Conservation (phyloP, 2,329 filamentous ascomycete species). For the Diaporthe australafricana region DNA sequence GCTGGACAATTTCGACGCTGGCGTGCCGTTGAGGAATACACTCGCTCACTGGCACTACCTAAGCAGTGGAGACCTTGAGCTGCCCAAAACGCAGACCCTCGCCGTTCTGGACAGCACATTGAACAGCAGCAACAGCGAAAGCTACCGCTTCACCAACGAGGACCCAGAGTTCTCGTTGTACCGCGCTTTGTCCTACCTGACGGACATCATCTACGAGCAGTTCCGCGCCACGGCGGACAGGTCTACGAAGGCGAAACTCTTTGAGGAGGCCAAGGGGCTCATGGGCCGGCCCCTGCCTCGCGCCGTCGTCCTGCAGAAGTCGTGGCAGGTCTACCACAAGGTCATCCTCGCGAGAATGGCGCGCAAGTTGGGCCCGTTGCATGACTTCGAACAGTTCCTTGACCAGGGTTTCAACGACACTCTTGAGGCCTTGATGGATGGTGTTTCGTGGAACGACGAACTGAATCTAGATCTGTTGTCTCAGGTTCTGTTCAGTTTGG, state of each 20-base stretch:
- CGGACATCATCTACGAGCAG: conserved; percentile 14
- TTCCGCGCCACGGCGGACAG: conserved; percentile 25
- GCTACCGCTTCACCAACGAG: conserved; percentile 27
- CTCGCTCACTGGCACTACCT: neutral
- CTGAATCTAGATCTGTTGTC: neutral
- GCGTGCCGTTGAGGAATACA: neutral
- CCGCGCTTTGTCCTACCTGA: neutral
- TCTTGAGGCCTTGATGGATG: conserved; percentile 6
- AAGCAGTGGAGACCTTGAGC: neutral
- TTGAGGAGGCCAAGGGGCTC: conserved; percentile 27
- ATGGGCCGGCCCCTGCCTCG: neutral
- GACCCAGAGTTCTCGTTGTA: neutral
- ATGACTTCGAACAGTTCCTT: conserved; percentile 27
- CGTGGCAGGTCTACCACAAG: neutral
- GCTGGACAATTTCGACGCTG: conserved; percentile 28
- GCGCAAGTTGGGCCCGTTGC: conserved; percentile 16
- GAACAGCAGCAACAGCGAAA: neutral
- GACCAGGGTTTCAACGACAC: conserved; percentile 6
- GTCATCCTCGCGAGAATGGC: conserved; percentile 24
- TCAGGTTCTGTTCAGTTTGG: neutral
- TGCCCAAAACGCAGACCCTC: neutral
- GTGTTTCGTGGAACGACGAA: conserved; percentile 27
- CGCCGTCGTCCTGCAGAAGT: neutral
- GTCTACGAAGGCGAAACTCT: neutral
- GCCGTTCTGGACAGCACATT: conserved; percentile 19